Conservation (phyloP, 2,329 filamentous ascomycete species). For the Myriosclerotinia scirpicola region DNA sequence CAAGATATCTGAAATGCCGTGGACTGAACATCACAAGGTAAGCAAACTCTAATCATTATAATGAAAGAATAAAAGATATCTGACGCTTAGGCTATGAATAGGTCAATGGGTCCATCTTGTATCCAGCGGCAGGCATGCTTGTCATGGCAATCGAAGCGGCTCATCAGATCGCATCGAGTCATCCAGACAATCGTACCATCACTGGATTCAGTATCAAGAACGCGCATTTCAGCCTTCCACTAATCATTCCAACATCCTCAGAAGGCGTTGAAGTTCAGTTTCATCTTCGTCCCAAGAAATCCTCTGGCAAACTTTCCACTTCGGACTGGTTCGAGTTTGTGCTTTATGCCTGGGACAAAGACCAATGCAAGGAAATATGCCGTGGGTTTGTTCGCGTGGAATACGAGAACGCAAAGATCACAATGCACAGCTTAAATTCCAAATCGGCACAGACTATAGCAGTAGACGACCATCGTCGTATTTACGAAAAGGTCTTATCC, state of each 20-base stretch:
- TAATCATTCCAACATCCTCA: neutral
- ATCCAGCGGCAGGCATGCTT: slow-evolving; percentile 19
- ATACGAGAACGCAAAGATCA: neutral
- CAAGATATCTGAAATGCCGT: slow-evolving; percentile 3
- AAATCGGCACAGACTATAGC: neutral
- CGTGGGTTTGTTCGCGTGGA: neutral
- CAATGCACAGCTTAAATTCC: neutral
- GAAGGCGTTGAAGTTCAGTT: slow-evolving; percentile 11
- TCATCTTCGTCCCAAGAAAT: neutral
- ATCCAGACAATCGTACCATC: neutral
- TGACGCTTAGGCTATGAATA: neutral
- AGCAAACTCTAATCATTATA: neutral
- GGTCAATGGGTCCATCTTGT: slow-evolving; percentile 12
- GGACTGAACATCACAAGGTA: slow-evolving; percentile 8
- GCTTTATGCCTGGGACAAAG: neutral
- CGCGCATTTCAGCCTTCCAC: slow-evolving; percentile 29
- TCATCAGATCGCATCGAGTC: neutral
- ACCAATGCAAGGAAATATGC: slow-evolving; percentile 8
- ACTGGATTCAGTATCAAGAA: slow-evolving; percentile 5
- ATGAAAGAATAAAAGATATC: neutral
- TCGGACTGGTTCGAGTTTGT: neutral
- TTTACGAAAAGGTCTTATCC: neutral
- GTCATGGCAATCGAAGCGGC: slow-evolving; percentile 20
- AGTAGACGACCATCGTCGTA: neutral
- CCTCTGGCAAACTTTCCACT: neutral